Evolutionary conservation across 129 eudicot genomes (phyloP), one percentile per base, ranked within the genome.

Genomic region (Arctium lappa): DNA sequence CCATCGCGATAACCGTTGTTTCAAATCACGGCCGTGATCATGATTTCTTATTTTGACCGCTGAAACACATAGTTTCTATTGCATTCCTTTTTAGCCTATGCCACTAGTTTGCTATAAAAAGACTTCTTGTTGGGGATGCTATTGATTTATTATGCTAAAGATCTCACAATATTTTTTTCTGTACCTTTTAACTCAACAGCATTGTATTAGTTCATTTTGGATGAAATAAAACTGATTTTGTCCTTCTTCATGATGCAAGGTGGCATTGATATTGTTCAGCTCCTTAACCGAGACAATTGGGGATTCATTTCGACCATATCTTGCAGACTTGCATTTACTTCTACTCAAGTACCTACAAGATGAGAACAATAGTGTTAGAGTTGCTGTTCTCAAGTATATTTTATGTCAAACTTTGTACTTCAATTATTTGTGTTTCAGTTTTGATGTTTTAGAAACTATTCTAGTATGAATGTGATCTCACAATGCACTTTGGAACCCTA

Each of bases 251-350:
- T 86, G 87, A 75, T 86, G 82, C 90, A 82, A 92, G 98, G 93
- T 95, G 85, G 97, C 94, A 34, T 87, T 95, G 90, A 87, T 95
- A 70, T 89, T 95, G 73, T 95, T 92, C 90, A 92, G 92, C 88
- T 92, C 98, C 80, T 83, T 95, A 84, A 95, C 92, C 1, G 97
- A 91, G 86, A 95, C 98, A 75, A 85, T 88, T 50, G 98, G 94
- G 86, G 88, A 86, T 86, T 89, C 97, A 62, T 95, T 92, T 83
- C 92, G 87, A 73, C 97, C 98, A 36, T 87, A 91, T 90, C 91
- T 91, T 83, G 79, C 91, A 38, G 97, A 95, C 78, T 83, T 90
- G 53, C 96, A 92, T 66, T 81, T 90, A 74, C 90, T 95, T 82
- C 87, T 95, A 66, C 91, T 92, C 30, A 95, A 91, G 75, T 91